Evolutionary conservation across 805 yeast genomes (phyloP), one percentile per base, ranked within the genome.

Genomic region (Lipomyces spencermartinsiae): DNA sequence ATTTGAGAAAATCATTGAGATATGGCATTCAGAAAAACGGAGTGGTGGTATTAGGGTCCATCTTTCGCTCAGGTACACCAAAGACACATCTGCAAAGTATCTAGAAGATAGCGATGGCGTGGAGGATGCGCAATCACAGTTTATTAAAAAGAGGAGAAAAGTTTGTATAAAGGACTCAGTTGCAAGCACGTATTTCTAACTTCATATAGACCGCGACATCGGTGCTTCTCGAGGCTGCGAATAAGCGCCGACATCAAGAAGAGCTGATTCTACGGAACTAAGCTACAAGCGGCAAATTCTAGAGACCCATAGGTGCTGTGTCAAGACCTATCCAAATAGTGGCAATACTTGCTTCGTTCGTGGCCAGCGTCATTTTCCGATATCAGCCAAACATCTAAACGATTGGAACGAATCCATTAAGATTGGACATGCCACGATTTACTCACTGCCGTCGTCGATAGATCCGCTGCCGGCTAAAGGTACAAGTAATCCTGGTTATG

Each of bases 321-420:
- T 51, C 55, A 2, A 29, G 31, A 10, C 55, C 55, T 51, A 31
- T 29, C 16, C 55, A 10, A 51, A 51, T 51, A 51, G 19, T 22
- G 29, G 55, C 55, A 51, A 51, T 51, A 51, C 16, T 51, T 51
- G 33, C 55, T 51, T 51, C n/a, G 55, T 51, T 51, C 55, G 55
- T 51, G 29, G 55, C 55, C 55, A 19, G 25, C 29, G 31, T 22
- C 31, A 51, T 51, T 51, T 51, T 51, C 55, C 33, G 55, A 51
- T 51, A 51, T 19, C 33, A 51, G 55, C 55, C 29, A 22, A n/a
- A 22, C 22, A 49, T 49, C 25, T 49, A 51, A 51, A 51, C 55
- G 55, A 51, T 51, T 51, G 55, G 55, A 51, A 51, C 7, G 55
- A 51, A 16, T 51, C 55, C 33, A 51, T 29, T 51, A 51, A 51